Evolutionary conservation across 2,329 filamentous ascomycete genomes (phyloP), one percentile per base, ranked within the genome.

Genomic region (Phoma herbarum): DNA sequence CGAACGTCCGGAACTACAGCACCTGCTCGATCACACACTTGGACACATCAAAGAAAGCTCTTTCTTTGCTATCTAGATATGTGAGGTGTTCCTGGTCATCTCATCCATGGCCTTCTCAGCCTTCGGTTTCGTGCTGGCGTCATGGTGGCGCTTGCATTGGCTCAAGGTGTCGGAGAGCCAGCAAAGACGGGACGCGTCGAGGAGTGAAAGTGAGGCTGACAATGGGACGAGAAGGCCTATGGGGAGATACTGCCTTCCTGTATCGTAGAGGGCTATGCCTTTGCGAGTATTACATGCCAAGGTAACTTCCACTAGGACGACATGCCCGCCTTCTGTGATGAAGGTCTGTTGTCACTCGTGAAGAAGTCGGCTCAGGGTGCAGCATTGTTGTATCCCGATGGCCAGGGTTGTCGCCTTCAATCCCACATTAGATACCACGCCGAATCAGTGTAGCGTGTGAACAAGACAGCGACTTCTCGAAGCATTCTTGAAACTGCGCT

Each of bases 241-340:
- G 31, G 31, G 11, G 31, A 35, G 31, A 53, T 53, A 25, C 48
- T 52, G 25, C 11, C 16, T 12, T 35, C 11, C 31, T 14, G 35
- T 39, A 39, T 16, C 35, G 18, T 62, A 55, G 57, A 64, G 28
- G 52, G 64, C 60, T 33, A 39, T 39, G 35, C 35, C 35, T 39
- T 39, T 39, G 35, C 35, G 35, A 18, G n/a, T 20, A 16, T 39
- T 39, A 18, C 35, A 39, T 39, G 35, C 35, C 35, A 39, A 39
- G 35, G 14, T 39, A 20, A 39, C 26, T 26, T 26, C 26, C 26
- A 26, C 26, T 26, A 26, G 26, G 26, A 26, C 26, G 26, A 26
- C 26, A 26, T 26, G 26, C 26, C 26, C 26, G 26, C 26, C 26
- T 26, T 26, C 26, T 26, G 26, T 26, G 26, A 26, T 26, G 26